phyloP scores from a whole-genome alignment of 148 eudicot genomes.

The Salicornia ramosissima region DNA sequence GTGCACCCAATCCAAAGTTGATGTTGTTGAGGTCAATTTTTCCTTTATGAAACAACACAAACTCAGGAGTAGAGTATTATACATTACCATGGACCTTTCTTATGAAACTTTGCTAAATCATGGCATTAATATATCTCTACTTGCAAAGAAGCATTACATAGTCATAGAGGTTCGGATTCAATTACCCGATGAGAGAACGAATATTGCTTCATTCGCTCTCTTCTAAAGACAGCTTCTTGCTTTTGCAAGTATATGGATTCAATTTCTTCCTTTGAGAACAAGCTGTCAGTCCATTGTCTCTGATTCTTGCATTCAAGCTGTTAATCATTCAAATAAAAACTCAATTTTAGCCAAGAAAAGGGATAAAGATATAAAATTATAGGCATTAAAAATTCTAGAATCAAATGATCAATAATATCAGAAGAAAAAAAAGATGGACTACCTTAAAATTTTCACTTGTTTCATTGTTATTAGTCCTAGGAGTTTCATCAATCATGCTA shows the following conservation, averaged over 20 bases:
- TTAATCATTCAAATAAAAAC: neutral
- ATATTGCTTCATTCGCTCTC: constrained; percentile 71
- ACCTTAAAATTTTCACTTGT: constrained; percentile 38
- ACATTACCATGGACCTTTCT: too few relatives aligned
- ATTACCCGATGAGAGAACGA: constrained; percentile 72
- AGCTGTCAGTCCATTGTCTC: constrained; percentile 49
- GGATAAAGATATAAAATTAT: neutral
- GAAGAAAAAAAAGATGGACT: neutral
- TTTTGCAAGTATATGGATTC: constrained; percentile 45
- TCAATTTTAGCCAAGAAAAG: neutral
- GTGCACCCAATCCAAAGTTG: too few relatives aligned
- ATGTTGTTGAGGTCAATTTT: too few relatives aligned
- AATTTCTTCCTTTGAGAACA: constrained; percentile 45
- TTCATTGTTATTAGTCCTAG: constrained; percentile 26
- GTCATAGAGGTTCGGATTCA: neutral
- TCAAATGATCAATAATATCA: too few relatives aligned
- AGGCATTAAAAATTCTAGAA: too few relatives aligned
- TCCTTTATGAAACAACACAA: too few relatives aligned
- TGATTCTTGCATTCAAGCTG: constrained; percentile 46
- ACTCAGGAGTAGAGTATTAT: too few relatives aligned
- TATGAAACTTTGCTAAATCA: too few relatives aligned
- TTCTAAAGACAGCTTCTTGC: constrained; percentile 51
- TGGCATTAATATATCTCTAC: too few relatives aligned
- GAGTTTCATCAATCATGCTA: constrained; percentile 21
- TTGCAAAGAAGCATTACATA: too few relatives aligned